Conservation (phyloP, 768 basidiomycete species). For the Mycena rosella region DNA sequence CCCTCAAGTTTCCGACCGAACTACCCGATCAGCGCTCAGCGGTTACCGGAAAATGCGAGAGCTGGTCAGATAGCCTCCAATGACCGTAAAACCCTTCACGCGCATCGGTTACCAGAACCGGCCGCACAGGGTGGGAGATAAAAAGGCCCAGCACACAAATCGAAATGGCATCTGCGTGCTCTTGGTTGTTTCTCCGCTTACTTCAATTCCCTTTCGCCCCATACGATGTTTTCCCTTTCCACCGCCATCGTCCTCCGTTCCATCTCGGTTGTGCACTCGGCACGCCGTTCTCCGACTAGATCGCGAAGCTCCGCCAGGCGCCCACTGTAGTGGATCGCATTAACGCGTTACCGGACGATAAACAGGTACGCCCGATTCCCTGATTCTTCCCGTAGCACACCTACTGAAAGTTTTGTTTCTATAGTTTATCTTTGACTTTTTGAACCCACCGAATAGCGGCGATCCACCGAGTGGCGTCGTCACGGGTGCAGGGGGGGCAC, state of each 20-base stretch:
- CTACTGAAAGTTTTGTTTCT: not conserved
- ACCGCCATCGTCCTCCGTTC: not conserved
- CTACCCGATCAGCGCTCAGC: no score
- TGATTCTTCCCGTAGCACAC: not conserved
- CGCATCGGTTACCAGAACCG: no score
- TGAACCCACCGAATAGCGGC: not conserved
- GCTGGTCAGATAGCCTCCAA: no score
- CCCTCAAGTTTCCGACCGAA: no score
- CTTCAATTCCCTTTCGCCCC: not conserved
- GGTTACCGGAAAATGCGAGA: no score
- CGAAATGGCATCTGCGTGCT: no score
- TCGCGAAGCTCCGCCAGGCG: not conserved
- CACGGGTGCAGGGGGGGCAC: constrained; percentile 24
- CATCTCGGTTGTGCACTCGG: not conserved
- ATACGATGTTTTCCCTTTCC: constrained; percentile 2
- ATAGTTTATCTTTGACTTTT: not conserved
- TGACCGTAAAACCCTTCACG: no score
- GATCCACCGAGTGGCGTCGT: not conserved
- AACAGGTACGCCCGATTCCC: not conserved
- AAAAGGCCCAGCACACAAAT: no score
- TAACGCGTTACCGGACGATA: not conserved
- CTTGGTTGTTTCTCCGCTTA: no score
- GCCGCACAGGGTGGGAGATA: no score
- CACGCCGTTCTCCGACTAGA: not conserved
- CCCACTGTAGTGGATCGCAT: constrained; percentile 1